Evolutionary conservation across 129 eudicot genomes (phyloP), one percentile per base, ranked within the genome.

Genomic region (Calendula officinalis): DNA sequence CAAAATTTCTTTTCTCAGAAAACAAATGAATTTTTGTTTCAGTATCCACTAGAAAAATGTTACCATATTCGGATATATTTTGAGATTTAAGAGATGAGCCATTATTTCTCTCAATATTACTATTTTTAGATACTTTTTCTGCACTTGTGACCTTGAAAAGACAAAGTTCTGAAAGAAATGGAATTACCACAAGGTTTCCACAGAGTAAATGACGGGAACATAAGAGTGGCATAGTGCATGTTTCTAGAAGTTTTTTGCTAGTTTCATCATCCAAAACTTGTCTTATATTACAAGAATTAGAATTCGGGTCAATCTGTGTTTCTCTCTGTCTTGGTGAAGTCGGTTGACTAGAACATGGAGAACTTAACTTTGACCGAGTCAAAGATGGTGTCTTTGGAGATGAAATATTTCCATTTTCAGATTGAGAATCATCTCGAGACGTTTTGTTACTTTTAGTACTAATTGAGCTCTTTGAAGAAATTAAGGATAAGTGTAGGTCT

Each of bases 321-420:
- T 77, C 83, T 38, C 63, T 40, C 10, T 69, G 38, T 38, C 68
- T 67, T 68, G 82, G 71, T 58, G 86, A 72, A 71, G 68, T 70
- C 7, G 76, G 78, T 56, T 48, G 69, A 38, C 78, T 67, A 45
- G 77, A 67, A 53, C 70, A 53, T 14, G 91, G 88, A 70, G 89
- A 92, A 51, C 80, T 68, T 33, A 54, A 42, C 47, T 60, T 83
- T 42, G 95, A 77, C 39, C 56, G 74, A 51, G 86, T 58, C 15
- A 64, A 4, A 1, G 74, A 56, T 64, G 99, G 99, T 50, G 95
- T 88, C 73, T 42, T 77, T 16, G 97, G 99, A 38, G 99, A 94
- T 47, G 84, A 81, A 73, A 68, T 56, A 7, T 37, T 61, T 37
- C 72, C 81, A 60, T 70, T 85, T 69, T 72, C 85, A 68, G 70